Base-by-base conservation (phyloP, 1,139 yeast genomes). In the Suhomyces wounanorum region DNA sequence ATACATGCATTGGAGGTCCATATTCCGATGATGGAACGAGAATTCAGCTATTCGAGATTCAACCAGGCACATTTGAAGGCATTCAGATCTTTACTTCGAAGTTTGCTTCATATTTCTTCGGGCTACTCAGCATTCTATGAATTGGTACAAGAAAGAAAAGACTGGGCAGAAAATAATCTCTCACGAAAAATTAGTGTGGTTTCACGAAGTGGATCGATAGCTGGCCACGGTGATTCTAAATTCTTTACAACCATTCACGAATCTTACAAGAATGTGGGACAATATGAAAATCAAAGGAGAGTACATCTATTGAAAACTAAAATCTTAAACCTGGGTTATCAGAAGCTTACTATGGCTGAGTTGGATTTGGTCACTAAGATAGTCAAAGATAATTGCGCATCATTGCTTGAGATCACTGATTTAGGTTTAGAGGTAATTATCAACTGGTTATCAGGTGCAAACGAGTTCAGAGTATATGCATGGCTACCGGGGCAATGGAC, bases 91-190 rank as follows among this genome's bases (percentile, higher is more conserved):
- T 51, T 55, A 14, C 48, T 68, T 21, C 65, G 68, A 42, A 64
- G 63, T 40, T 47, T 70, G 7, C 53, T 68, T 18, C 64, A 63
- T 47, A 52, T 65, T 2, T 51, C 63, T 2, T 62, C 72, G 3
- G 64, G 71, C 2, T 69, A 64, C 50, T 69, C 65, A n/a, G 66
- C 66, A 49, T 69, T 64, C 52, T 71, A 71, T 51, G 68, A 66
- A 44, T 55, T 69, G 49, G 58, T 70, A 31, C 68, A 66, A 47
- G 70, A 68, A 48, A 56, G 69, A 31, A 63, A 59, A 21, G 64
- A 62, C 16, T 57, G 63, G 51, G 62, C 66, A 9, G 48, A 47
- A 8, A 43, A 45, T 8, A 46, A 45, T 2, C 44, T 59, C 3
- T 35, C 61, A 8, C 52, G 68, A 6, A 57, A 61, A 17, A 52